These are phyloP conservation scores for Pleurotus djamor DNA, from an alignment of 768 basidiomycete genomes.

Conservation along the genomic window DNA sequence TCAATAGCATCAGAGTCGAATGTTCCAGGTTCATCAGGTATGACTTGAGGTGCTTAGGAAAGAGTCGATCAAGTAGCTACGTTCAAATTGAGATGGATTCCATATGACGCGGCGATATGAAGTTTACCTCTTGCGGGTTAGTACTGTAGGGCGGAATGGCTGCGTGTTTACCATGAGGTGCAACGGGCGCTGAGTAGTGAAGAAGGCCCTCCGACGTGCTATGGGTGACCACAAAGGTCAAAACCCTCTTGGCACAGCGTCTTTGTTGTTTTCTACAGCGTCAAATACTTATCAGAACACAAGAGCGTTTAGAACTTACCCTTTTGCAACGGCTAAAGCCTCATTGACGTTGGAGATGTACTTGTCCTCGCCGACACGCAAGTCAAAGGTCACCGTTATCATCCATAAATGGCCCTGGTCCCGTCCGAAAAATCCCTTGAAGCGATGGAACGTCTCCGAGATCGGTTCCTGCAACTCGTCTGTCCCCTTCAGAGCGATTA, in stretches of 20 bases:
- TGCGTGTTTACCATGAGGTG: not conserved
- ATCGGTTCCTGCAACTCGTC: not conserved
- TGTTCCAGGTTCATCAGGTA: not conserved
- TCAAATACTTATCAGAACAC: not conserved
- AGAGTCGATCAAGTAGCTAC: not conserved
- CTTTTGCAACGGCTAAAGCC: not conserved
- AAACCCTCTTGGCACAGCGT: not conserved
- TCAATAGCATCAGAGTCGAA: not conserved
- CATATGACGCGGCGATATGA: no score
- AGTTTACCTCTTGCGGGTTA: not conserved
- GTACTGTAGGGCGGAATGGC: not conserved
- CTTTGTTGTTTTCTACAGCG: not conserved
- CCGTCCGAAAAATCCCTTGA: not conserved
- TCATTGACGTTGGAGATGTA: not conserved
- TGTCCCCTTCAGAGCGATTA: not conserved
- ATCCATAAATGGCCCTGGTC: not conserved
- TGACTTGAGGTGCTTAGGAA: not conserved
- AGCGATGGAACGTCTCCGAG: not conserved
- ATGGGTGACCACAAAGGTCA: not conserved
- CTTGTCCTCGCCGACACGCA: not conserved
- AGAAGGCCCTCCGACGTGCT: not conserved
- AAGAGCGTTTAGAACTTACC: not conserved
- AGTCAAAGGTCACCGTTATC: not conserved
- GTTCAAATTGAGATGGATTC: no score
- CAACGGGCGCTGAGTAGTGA: not conserved